These are phyloP conservation scores for Cyberlindnera euphorbiiphila DNA, from an alignment of 805 yeast genomes.

Conservation along the genomic window DNA sequence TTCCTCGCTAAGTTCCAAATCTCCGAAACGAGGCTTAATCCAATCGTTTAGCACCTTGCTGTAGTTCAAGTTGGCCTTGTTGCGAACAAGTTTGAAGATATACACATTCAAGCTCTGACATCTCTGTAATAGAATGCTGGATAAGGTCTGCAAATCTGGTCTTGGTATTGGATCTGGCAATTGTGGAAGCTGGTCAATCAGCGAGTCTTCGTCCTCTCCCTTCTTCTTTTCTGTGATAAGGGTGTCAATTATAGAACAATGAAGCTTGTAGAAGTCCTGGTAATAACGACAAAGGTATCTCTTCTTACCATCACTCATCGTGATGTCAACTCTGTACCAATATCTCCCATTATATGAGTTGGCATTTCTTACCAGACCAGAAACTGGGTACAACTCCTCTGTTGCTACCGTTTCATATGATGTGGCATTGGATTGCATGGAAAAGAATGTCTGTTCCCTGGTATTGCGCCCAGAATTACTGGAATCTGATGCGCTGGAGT, in stretches of 20 bases:
- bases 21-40: constrained; percentile 30
- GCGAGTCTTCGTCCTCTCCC: constrained; percentile 1
- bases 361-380: constrained; percentile 38
- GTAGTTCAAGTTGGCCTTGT: constrained; percentile 24
- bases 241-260: constrained; percentile 31
- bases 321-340: constrained; percentile 48
- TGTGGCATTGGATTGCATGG: constrained; percentile 2
- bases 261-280: constrained; percentile 48
- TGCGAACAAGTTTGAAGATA: constrained; percentile 34
- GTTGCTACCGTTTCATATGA: background rate
- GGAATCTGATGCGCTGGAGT: constrained; percentile 3
- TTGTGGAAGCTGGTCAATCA: constrained; percentile 33
- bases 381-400: constrained; percentile 27
- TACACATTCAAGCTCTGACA: constrained; percentile 40
- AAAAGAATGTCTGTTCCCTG: constrained; percentile 6
- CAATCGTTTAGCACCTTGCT: constrained; percentile 28
- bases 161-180: constrained; percentile 47
- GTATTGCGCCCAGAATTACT: constrained; percentile 4
- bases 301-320: constrained; percentile 33
- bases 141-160: constrained; percentile 30
- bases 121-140: constrained; percentile 32
- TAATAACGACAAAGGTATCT: constrained; percentile 45
- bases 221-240: constrained; percentile 12
- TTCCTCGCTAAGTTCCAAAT: constrained; percentile 26
- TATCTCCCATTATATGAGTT: constrained; percentile 40